These are phyloP conservation scores for Sphagnum magellanicum DNA, from an alignment of 228 moss, liverwort and hornwort genomes.

Conservation along the genomic window DNA sequence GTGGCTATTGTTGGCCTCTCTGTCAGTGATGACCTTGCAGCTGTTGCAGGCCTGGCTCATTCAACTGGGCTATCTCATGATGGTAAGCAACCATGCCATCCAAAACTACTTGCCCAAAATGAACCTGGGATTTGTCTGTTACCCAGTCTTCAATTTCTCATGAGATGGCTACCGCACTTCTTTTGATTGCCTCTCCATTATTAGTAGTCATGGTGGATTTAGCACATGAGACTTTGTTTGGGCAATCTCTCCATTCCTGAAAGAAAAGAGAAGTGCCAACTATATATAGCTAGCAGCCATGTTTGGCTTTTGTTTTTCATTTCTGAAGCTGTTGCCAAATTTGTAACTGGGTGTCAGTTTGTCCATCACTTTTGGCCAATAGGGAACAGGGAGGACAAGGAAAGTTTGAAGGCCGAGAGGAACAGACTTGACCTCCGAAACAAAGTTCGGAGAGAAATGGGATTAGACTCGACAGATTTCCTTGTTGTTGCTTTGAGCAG, in stretches of 20 bases:
- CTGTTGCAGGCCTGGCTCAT: constrained; percentile 36
- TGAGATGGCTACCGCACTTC: no score
- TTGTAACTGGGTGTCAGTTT: no score
- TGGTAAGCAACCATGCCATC: no score
- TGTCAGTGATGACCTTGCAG: constrained; percentile 53
- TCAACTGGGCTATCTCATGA: constrained; percentile 4
- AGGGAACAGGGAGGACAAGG: not conserved
- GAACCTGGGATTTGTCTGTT: no score
- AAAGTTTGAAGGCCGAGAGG: constrained; percentile 2
- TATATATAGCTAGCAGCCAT: not conserved
- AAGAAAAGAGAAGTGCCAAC: not conserved
- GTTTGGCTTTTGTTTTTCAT: no score
- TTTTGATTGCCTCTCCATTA: no score
- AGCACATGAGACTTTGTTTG: no score
- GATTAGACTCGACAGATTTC: constrained; percentile 49
- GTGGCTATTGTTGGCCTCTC: constrained; percentile 46
- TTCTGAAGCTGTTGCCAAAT: no score
- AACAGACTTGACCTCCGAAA: constrained; percentile 32
- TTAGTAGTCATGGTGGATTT: no score
- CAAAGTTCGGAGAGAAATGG: constrained; percentile 51
- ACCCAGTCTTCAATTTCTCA: no score
- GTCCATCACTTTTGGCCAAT: no score
- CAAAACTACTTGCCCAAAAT: no score
- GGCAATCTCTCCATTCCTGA: not conserved
- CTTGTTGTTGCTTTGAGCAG: constrained; percentile 66